Evolutionary conservation across 805 yeast genomes (phyloP).

Genomic region (Candida silvatica): DNA sequence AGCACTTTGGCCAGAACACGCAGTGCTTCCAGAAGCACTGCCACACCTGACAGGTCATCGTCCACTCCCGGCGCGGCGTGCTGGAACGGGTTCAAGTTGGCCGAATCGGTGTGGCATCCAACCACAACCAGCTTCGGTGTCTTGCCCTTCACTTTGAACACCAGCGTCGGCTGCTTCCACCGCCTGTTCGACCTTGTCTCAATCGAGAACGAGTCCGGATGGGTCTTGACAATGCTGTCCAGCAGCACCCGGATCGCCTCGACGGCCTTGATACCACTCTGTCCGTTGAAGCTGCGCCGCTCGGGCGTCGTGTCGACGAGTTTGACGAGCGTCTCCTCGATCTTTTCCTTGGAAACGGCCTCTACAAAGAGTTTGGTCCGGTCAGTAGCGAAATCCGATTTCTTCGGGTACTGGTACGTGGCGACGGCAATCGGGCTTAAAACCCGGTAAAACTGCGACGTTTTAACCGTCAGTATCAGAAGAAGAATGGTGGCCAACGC

Average conservation of each 20-base stretch:
- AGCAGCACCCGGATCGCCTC: not conserved
- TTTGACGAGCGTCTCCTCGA: slow-evolving; percentile 3
- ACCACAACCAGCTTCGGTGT: slow-evolving; percentile 48
- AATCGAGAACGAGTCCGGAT: no score
- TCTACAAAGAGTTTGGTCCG: slow-evolving; percentile 25
- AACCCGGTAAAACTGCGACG: slow-evolving; percentile 3
- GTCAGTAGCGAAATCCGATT: slow-evolving; percentile 23
- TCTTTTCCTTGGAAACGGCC: not conserved
- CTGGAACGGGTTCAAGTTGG: slow-evolving; percentile 50
- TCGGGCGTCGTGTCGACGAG: not conserved
- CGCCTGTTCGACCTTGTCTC: no score
- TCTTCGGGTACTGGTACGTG: slow-evolving; percentile 45
- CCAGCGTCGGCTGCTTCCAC: slow-evolving; percentile 75
- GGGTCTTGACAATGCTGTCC: no score
- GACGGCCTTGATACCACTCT: not conserved
- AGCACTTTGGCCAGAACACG: slow-evolving; percentile 33
- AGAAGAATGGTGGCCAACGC: not conserved
- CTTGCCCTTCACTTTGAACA: slow-evolving; percentile 44
- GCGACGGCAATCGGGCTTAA: slow-evolving; percentile 4
- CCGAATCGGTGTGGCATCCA: slow-evolving; percentile 87
- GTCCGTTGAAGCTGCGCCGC: not conserved
- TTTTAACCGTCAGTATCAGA: not conserved
- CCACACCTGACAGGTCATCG: slow-evolving; percentile 87
- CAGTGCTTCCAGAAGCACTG: slow-evolving; percentile 68
- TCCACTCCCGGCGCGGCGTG: slow-evolving; percentile 90